Evolutionary conservation across 257 asterid genomes (phyloP), one percentile per base, ranked within the genome.

Genomic region (Euphrasia confusa): DNA sequence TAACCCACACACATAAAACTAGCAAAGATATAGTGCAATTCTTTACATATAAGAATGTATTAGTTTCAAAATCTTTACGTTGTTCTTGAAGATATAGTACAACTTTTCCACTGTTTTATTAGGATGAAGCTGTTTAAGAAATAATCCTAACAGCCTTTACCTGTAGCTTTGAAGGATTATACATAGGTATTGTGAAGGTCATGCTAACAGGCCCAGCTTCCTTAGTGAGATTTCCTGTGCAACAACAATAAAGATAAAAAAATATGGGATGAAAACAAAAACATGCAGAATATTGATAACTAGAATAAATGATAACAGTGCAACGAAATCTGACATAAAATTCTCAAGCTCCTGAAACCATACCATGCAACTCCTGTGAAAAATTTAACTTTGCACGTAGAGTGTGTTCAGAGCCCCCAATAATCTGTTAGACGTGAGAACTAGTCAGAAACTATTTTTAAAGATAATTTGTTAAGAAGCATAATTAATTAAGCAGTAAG

Each of bases 131-230:
- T 30, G 60, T 50, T 21, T 44, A 39, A 49, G 14, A 1, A 37
- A 64, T 32, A 70, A 48, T 28, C 28, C 44, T 60, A 58, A 61
- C 47, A 64, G 13, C 54, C 60, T 69, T 37, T 78, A 93, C 99
- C 97, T 89, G 96, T 64, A 93, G 94, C 83, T 95, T 82, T 61
- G 99, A 93, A 69, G 95, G 94, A 73, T 93, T 93, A 71, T 93
- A 75, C 99, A 93, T 93, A 12, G 99, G 99, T 74, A 93, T 85
- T 42, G 96, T 93, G 80, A 93, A 93, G 54, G 92, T 89, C 96
- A 93, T 85, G 79, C 95, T 89, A 71, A 93, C 97, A 39, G 99
- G 99, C 39, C 99, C 99, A 54, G 99, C 99, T 79, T 93, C 99
- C 79, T 93, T 93, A 2, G 97, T 89, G 71, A 93, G 78, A 72